Evolutionary conservation across 2,329 filamentous ascomycete genomes (phyloP), one percentile per base, ranked within the genome.

Genomic region (Fusarium chuoi): DNA sequence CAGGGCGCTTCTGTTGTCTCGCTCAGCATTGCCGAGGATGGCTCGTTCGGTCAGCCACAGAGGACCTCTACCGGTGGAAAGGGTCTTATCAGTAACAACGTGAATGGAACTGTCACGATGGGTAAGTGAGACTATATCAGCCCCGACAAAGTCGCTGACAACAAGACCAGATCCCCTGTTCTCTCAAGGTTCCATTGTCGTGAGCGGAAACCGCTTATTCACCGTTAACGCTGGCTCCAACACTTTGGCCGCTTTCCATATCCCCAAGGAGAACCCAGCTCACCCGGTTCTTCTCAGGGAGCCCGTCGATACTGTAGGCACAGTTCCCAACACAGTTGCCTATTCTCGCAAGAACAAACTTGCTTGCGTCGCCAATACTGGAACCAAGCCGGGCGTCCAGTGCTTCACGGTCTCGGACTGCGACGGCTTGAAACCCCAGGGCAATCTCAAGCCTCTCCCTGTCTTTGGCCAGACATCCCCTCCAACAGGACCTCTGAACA

Each of bases 141-240:
- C 12, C 30, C 8, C 6, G 2, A 3, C 13, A 36, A 3, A 17
- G 5, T 4, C 13, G 10, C 20, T 60, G 2, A 41, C 5, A 33
- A 10, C 11, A 17, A 7, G 2, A 13, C 4, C 0, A 67, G 65
- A 68, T 17, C 63, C 65, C 5, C 9, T 61, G 0, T 68, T 68
- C 17, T 30, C 62, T 0, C 65, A 68, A 41, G 35, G 22, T 3
- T 52, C 65, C 3, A 10, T 68, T 18, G 6, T 62, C 3, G 65
- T 68, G 0, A 28, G 39, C 17, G 65, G 54, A 2, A 67, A 42
- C 10, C 18, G 14, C 10, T 13, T 68, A 5, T 48, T 68, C 35
- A 62, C 63, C 2, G 52, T 68, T 5, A 68, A 68, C 14, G 63
- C 65, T 5, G 65, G 65, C 6, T 68, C 63, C 1, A 68, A 68